Conservation (phyloP, 495 filamentous ascomycete species). For the Emericellopsis terricola region DNA sequence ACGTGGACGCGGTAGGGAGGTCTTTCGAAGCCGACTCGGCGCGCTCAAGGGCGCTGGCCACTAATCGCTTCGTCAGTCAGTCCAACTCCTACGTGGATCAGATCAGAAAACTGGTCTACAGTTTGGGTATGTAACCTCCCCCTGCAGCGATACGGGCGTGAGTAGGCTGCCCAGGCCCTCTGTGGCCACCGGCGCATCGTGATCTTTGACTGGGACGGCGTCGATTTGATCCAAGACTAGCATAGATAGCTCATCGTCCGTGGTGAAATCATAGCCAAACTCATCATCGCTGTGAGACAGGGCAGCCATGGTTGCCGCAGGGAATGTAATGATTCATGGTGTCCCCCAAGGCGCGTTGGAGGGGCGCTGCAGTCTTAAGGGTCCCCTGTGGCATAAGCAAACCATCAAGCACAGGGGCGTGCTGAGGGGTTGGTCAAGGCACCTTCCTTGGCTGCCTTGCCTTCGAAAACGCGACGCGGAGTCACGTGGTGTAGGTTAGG, state of each 20-base stretch:
- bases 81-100: no score
- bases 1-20: no score
- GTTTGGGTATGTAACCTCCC: constrained; percentile 23
- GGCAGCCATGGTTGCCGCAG: constrained; percentile 2
- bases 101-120: constrained; percentile 18
- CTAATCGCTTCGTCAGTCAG: neutral
- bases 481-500: no score
- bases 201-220: neutral
- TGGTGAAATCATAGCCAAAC: constrained; percentile 57
- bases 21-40: no score
- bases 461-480: no score
- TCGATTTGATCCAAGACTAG: no score
- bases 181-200: neutral
- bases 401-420: no score
- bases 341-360: no score
- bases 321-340: neutral
- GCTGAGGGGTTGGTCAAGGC: no score
- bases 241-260: constrained; percentile 39
- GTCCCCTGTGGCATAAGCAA: no score
- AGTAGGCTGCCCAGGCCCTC: neutral
- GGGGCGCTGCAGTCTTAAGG: no score
- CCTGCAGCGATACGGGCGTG: constrained; percentile 3
- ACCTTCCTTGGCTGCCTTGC: no score
- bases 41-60: constrained; percentile 13
- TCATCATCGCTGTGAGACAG: constrained; percentile 28